These are phyloP conservation scores for Macrophomina phaseolina DNA, from an alignment of 2,329 filamentous ascomycete genomes.

Conservation along the genomic window DNA sequence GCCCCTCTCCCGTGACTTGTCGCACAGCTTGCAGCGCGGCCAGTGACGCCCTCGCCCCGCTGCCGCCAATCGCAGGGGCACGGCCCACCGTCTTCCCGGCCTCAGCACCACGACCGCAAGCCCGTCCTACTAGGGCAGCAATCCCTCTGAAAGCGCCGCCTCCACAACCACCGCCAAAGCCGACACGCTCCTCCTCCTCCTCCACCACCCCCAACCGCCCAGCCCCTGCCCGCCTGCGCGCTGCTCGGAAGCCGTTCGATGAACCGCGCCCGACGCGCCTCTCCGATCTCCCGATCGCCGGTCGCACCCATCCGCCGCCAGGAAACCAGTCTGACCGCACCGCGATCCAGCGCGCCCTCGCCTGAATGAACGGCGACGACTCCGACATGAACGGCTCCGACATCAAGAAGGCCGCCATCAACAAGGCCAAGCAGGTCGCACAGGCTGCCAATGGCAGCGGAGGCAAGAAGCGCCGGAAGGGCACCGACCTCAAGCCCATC, in stretches of 20 bases:
- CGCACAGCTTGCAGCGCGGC: slow-evolving; percentile 20
- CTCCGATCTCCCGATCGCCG: slow-evolving; percentile 30
- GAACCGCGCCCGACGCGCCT: slow-evolving; percentile 38
- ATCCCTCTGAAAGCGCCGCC: slow-evolving; percentile 35
- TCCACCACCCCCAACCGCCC: slow-evolving; percentile 31
- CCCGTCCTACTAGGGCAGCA: slow-evolving; percentile 22
- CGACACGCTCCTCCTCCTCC: slow-evolving; percentile 26
- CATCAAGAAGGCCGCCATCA: slow-evolving; percentile 68
- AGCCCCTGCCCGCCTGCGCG: slow-evolving; percentile 18
- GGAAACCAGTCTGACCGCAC: slow-evolving; percentile 22
- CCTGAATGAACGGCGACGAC: slow-evolving; percentile 22
- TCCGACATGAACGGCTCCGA: slow-evolving; percentile 65
- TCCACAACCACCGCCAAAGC: slow-evolving; percentile 33
- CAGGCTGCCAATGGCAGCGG: slow-evolving; percentile 62
- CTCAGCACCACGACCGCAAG: slow-evolving; percentile 23
- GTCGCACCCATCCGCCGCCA: slow-evolving; percentile 28
- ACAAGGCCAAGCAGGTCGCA: slow-evolving; percentile 70
- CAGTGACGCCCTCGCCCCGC: slow-evolving; percentile 22
- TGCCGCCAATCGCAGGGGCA: slow-evolving; percentile 26
- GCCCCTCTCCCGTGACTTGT: slow-evolving; percentile 25
- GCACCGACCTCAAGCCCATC: slow-evolving; percentile 72
- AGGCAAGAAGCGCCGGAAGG: slow-evolving; percentile 77
- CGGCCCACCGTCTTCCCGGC: slow-evolving; percentile 24
- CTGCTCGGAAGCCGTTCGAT: slow-evolving; percentile 32
- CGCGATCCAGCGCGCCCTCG: slow-evolving; percentile 23